Base-by-base conservation (phyloP, 345 rosid genomes). In the Salix dunnii region DNA sequence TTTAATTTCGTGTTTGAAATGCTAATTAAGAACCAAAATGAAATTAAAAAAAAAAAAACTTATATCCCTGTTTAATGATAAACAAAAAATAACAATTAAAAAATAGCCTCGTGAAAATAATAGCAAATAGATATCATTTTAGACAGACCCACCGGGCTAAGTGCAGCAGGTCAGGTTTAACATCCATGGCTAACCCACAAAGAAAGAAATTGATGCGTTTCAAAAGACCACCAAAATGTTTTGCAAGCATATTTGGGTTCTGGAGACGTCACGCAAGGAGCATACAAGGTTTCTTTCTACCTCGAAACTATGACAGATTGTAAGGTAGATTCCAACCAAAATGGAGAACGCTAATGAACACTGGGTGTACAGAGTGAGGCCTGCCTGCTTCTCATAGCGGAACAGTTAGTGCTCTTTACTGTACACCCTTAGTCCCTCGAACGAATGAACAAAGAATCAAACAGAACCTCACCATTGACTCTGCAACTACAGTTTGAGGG, bases 401-500 rank as follows among this genome's bases (percentile, higher is more conserved):
- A 67, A 78, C 71, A 36, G 53, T 40, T 51, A 14, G 27, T 43
- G 70, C 62, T 63, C 64, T 69, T 51, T 53, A 71, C 77, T 71
- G 58, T 71, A 74, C 79, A 74, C 28, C 43, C 68, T 61, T 17
- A 2, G 6, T 30, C 40, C 77, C 14, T 36, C 21, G 0, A 49
- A 23, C 25, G 48, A 51, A 30, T 12, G 23, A 46, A 18, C 14
- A 68, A 27, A 36, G 21, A 42, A n/a, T 5, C 23, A 58, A 69
- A 12, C n/a, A 40, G 27, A 46, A 74, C 21, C 70, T 20, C 13
- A 12, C 17, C 48, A 55, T 20, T 61, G 71, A 43, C 55, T 33
- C 25, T 5, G 33, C n/a, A 9, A 16, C 77, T 78, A 76, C 66
- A 81, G 76, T 28, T 84, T 84, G 30, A 78, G 65, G 51, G 84